Evolutionary conservation across 805 yeast species (phyloP).

Genomic region (Candida loeiensis): DNA sequence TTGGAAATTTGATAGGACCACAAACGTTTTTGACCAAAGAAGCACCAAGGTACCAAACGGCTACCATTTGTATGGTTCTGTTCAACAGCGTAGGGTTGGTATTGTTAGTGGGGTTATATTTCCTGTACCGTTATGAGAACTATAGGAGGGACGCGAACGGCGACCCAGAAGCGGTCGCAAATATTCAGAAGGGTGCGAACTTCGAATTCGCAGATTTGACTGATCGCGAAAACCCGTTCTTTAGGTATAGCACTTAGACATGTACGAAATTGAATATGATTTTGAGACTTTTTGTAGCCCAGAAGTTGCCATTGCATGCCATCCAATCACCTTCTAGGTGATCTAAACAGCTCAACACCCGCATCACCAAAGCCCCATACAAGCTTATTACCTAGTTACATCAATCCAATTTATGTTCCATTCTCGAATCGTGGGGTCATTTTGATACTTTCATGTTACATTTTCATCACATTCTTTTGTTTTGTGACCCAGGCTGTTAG

Average conservation of each 20-base stretch:
- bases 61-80: constrained; percentile 40
- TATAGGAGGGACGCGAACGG: constrained; percentile 2
- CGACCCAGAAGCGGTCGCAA: neutral
- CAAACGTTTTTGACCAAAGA: constrained; percentile 44
- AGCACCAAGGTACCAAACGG: constrained; percentile 44
- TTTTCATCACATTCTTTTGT: too few species aligned
- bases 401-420: too few species aligned
- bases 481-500: too few species aligned
- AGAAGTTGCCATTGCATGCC: too few species aligned
- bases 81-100: constrained; percentile 26
- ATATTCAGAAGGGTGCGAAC: constrained; percentile 17
- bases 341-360: too few species aligned
- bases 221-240: constrained; percentile 51
- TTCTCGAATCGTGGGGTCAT: too few species aligned
- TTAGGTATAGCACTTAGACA: constrained; percentile 36
- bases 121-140: constrained; percentile 33
- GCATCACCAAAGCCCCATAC: too few species aligned
- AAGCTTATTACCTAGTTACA: too few species aligned
- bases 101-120: constrained; percentile 23
- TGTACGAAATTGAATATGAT: too few species aligned
- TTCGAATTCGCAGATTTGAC: constrained; percentile 46
- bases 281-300: too few species aligned
- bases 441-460: too few species aligned
- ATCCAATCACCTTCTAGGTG: too few species aligned
- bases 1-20: constrained; percentile 56